Conservation (phyloP, 148 eudicot species). For the Cornus florida region DNA sequence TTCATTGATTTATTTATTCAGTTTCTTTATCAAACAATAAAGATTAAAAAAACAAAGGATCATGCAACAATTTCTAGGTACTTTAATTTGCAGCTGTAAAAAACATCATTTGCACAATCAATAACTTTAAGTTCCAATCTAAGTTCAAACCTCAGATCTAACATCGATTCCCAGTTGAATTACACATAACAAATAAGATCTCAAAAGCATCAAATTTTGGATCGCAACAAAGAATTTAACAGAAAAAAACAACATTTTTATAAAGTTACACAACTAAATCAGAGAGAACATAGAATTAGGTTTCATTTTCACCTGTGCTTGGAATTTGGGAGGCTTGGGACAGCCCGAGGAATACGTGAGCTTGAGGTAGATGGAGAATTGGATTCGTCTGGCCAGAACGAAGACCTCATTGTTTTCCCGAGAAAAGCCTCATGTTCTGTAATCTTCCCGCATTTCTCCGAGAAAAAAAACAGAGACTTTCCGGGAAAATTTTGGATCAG, state of each 20-base stretch:
- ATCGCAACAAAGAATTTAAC: constrained; percentile 22
- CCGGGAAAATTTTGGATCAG: neutral
- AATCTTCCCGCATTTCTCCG: neutral
- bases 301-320: constrained; percentile 27
- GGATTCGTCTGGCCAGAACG: constrained; percentile 53
- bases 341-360: constrained; percentile 24
- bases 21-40: neutral
- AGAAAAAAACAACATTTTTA: neutral
- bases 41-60: constrained; percentile 5
- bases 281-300: neutral
- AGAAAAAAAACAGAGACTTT: neutral
- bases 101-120: neutral
- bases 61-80: neutral
- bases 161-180: neutral
- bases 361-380: constrained; percentile 45
- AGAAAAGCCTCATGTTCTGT: constrained; percentile 16
- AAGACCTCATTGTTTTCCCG: constrained; percentile 42
- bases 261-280: neutral
- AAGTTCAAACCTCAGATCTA: constrained; percentile 9
- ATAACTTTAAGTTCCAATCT: neutral
- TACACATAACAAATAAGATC: neutral
- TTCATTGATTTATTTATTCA: neutral
- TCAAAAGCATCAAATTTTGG: constrained; percentile 7
- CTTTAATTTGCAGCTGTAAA: too few relatives aligned
- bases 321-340: constrained; percentile 15